Conservation (phyloP, 192 early-diverging fungal species). For the Gonapodya sp. region DNA sequence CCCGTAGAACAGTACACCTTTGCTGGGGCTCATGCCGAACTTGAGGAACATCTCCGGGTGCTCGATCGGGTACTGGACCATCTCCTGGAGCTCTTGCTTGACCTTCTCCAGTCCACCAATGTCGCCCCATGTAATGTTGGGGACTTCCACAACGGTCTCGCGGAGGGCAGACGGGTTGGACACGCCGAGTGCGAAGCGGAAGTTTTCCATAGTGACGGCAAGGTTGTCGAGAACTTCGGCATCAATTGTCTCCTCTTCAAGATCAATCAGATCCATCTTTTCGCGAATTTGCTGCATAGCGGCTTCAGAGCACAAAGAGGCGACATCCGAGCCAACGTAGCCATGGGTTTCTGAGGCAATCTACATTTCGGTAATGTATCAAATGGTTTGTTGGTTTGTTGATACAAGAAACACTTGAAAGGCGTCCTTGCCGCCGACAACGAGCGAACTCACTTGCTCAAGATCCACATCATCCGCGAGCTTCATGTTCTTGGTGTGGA, state of each 20-base stretch:
- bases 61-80: constrained; percentile 97
- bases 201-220: constrained; percentile 97
- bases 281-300: constrained; percentile 99
- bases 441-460: constrained; percentile 60
- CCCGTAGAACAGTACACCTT: constrained; percentile 98
- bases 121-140: constrained; percentile 88
- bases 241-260: constrained; percentile 97
- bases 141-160: constrained; percentile 96
- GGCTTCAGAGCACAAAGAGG: constrained; percentile 95
- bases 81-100: constrained; percentile 97
- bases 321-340: constrained; percentile 94
- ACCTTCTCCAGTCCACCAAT: constrained; percentile 96
- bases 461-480: constrained; percentile 93
- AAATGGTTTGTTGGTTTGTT: neutral
- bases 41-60: constrained; percentile 99
- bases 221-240: constrained; percentile 90
- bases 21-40: constrained; percentile 94
- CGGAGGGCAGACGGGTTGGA: constrained; percentile 98
- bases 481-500: constrained; percentile 99
- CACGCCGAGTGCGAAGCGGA: constrained; percentile 82
- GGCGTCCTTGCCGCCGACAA: too few species aligned
- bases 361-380: constrained; percentile 14
- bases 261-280: constrained; percentile 97
- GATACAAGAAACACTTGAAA: constrained; percentile 2
- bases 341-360: constrained; percentile 97